Evolutionary conservation across 495 filamentous ascomycete species (phyloP).

Genomic region (Venustampulla echinocandica): DNA sequence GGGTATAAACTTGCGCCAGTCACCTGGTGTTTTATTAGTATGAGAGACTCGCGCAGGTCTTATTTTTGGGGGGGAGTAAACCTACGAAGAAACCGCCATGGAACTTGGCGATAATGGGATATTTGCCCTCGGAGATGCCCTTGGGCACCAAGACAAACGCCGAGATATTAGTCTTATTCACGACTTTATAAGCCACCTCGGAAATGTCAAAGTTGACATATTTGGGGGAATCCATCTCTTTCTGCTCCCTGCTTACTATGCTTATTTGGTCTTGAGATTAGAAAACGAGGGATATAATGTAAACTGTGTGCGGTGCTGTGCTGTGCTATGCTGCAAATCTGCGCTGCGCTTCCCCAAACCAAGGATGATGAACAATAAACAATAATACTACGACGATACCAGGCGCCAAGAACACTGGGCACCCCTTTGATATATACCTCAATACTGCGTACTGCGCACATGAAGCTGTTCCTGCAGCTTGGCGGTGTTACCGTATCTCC

Average conservation of each 20-base stretch:
- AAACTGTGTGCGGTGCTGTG: background rate
- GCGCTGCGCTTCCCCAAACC: no score
- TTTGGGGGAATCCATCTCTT: conserved; percentile 12
- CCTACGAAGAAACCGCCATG: conserved; percentile 11
- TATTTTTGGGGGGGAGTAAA: background rate
- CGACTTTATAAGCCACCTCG: conserved; percentile 6
- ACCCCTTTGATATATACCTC: no score
- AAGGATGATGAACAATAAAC: no score
- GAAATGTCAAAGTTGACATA: conserved; percentile 6
- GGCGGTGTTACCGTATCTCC: no score
- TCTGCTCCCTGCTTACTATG: background rate
- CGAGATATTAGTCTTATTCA: conserved; percentile 7
- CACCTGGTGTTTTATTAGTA: background rate
- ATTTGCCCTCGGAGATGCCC: conserved; percentile 2
- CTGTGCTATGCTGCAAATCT: no score
- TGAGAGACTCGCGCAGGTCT: no score
- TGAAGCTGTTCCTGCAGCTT: no score
- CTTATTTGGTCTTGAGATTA: background rate
- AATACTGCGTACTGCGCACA: no score
- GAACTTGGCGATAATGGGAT: conserved; percentile 5
- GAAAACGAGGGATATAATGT: background rate
- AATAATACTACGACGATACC: no score
- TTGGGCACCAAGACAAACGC: conserved; percentile 8
- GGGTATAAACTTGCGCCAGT: conserved; percentile 7
- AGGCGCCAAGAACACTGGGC: no score